These are phyloP conservation scores for Coemansia reversa DNA, from an alignment of 192 early-diverging fungal genomes.

Conservation along the genomic window DNA sequence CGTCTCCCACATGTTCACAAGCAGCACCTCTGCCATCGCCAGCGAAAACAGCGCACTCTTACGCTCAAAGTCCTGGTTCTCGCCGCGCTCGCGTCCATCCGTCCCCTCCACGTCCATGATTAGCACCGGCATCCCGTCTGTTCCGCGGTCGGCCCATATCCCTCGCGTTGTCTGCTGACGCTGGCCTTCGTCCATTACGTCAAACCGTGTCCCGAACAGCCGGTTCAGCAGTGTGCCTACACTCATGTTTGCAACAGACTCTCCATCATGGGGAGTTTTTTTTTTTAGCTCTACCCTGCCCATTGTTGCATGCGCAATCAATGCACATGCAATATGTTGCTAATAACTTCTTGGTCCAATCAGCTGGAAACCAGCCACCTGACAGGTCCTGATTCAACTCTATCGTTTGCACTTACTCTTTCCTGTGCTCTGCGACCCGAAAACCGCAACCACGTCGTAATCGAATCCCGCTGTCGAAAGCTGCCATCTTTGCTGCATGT, in stretches of 20 bases:
- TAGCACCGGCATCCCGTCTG: constrained; percentile 69
- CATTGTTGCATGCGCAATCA: not conserved
- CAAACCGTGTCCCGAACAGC: constrained; percentile 93
- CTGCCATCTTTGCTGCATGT: constrained; percentile 80
- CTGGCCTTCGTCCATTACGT: constrained; percentile 87
- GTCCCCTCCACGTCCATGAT: constrained; percentile 99
- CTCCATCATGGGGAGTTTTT: too few species aligned
- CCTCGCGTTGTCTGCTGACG: constrained; percentile 96
- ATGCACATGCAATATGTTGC: constrained; percentile 1
- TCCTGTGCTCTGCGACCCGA: constrained; percentile 98
- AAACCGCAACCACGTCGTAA: constrained; percentile 96
- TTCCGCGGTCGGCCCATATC: constrained; percentile 93
- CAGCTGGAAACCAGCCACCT: too few species aligned
- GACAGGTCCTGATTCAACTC: too few species aligned
- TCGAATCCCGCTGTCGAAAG: constrained; percentile 85
- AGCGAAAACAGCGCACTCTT: constrained; percentile 97
- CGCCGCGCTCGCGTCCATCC: constrained; percentile 96
- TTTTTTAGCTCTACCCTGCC: too few species aligned
- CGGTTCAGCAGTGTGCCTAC: constrained; percentile 89
- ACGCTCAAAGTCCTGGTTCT: constrained; percentile 99
- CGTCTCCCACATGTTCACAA: constrained; percentile 99
- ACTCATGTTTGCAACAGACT: constrained; percentile 33
- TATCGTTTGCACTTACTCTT: constrained; percentile 82
- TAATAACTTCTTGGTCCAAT: too few species aligned
- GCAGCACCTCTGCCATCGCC: constrained; percentile 90